Base-by-base conservation (phyloP, 169 alveolate species). In the Eimeria falciformis region DNA sequence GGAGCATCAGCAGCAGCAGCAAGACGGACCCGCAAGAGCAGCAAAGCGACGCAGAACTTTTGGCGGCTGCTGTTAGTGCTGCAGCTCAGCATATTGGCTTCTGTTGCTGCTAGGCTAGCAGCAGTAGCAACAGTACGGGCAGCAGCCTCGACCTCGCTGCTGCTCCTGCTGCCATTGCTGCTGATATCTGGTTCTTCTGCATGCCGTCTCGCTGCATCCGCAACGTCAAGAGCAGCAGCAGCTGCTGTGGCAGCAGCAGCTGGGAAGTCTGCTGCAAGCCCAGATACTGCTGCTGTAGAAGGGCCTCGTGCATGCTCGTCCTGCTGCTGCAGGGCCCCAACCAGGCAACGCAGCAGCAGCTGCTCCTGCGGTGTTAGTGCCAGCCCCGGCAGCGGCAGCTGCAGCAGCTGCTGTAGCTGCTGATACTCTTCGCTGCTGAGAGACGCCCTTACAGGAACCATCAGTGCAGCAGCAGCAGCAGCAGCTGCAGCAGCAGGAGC, bases 211-310 rank as follows among this genome's bases (percentile, higher is more conserved):
- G 86, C 66, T 0, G 33, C 68, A 2, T 2, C 90, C 21, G 90
- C 27, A 23, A 69, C 90, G 62, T 53, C 90, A 9, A 33, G 58
- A 27, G 88, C 90, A 1, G 78, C 90, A 6, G 43, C 79, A 25
- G 40, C 40, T 27, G 65, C 82, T 18, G 92, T 50, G 0, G 75
- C 92, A 3, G 92, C 92, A 45, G 79, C 92, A 12, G 77, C 85
- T 14, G 92, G 92, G 73, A 86, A 86, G 86, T 86, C 92, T 4
- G 55, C 86, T 18, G 79, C 79, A 47, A 86, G 43, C 4, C 88
- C 71, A 0, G 84, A 55, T 5, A 62, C 84, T 50, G 71, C 88
- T 21, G 88, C 88, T 50, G 88, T 29, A 33, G 65, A 11, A 18
- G 18, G 3, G 81, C 65, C 25, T 18, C 81, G 4, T 12, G 14